Evolutionary conservation across 371 early-diverging fungal genomes (phyloP), one percentile per base, ranked within the genome.

Genomic region (Fennellomyces sp.): DNA sequence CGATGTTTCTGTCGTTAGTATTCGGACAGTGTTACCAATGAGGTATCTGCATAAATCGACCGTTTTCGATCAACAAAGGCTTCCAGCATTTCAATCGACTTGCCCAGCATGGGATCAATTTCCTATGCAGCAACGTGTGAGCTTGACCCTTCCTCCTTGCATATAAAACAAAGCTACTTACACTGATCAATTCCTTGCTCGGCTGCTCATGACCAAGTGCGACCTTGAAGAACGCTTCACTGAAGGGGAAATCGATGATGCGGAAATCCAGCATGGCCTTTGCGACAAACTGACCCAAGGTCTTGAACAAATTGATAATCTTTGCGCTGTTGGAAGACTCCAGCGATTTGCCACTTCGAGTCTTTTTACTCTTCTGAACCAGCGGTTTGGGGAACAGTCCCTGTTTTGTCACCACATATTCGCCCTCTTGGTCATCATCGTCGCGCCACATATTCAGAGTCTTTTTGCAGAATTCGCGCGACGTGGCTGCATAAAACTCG

Each of bases 221-320:
- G 49, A 86, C 73, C 36, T 86, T 78, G 30, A 96, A 82, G 65
- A 97, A 94, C 8, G 88, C 66, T 1, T 83, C 72, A 48, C 83
- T 88, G 51, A 97, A 84, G 1, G 92, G 91, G 26, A 97, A 72
- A 69, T 97, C 96, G 17, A 96, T 81, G 25, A 93, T 84, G 42
- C 98, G 83, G 41, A 86, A 84, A 66, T 97, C 98, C 41, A 95
- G 69, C 75, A 97, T 73, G 0, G 94, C 91, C 69, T 94, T 94
- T 19, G 94, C 96, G 15, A 94, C 85, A 68, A 96, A 92, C 35
- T 87, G 89, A 6, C 98, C 98, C 10, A 95, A 59, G 0, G 86
- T 75, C 56, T 72, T 78, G 78, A 90, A 92, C 55, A 83, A 64
- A 28, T 83, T 73, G 26, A 81, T 56, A 28, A 81, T 69, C 59